Percentiles rank a stretch among this genome's conserved stretches.
These are phyloP conservation scores for Tylopilus balloui DNA, from an alignment of 768 basidiomycete genomes.

Conservation along the genomic window DNA sequence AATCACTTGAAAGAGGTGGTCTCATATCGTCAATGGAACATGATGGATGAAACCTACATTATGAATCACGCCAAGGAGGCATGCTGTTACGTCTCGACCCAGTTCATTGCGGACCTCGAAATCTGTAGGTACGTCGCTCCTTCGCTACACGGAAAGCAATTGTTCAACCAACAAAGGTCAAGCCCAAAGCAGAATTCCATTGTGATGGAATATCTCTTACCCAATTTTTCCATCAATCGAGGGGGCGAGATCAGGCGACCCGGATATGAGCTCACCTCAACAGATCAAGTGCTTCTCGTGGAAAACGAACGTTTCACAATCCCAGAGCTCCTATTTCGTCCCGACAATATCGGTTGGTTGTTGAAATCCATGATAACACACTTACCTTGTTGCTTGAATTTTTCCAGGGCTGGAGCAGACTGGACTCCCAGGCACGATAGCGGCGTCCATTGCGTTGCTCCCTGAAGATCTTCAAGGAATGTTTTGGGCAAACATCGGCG, in stretches of 20 bases:
- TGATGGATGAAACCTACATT: conserved; percentile 96
- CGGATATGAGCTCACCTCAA: conserved; percentile 50
- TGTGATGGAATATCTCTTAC: conserved; percentile 85
- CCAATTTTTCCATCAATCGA: conserved; percentile 73
- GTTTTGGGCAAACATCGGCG: conserved; percentile 93
- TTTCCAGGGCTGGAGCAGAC: conserved; percentile 69
- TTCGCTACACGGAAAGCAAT: conserved; percentile 14
- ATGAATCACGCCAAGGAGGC: conserved; percentile 90
- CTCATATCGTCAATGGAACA: conserved; percentile 95
- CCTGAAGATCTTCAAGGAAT: conserved; percentile 82
- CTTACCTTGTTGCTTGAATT: conserved; percentile 5
- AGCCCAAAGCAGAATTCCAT: conserved; percentile 60
- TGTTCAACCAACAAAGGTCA: conserved; percentile 36
- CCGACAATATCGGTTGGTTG: conserved; percentile 78
- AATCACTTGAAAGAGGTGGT: conserved; percentile 93
- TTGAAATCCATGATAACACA: conserved; percentile 8
- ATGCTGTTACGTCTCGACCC: conserved; percentile 79
- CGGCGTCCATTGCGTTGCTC: conserved; percentile 68
- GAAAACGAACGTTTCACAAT: conserved; percentile 89
- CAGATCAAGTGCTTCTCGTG: conserved; percentile 75
- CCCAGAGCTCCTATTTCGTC: conserved; percentile 89
- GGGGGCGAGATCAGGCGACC: conserved; percentile 51
- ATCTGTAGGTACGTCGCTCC: conserved; percentile 60
- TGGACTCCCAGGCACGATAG: conserved; percentile 74
- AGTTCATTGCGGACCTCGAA: conserved; percentile 73